Conservation (phyloP, 2,329 filamentous ascomycete species). For the Fusarium sp. region DNA sequence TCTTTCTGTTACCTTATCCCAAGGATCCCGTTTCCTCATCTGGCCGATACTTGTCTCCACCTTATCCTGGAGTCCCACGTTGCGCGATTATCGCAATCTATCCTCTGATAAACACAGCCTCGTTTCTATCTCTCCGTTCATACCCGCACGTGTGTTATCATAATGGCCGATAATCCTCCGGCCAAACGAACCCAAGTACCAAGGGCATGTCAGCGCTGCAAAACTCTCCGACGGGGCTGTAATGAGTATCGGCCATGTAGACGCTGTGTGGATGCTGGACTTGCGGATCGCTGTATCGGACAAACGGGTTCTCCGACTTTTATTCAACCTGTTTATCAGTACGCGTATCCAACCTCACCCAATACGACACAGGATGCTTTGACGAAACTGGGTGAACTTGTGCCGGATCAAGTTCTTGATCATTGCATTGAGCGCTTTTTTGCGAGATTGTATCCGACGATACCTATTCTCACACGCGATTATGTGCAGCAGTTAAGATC, state of each 20-base stretch:
- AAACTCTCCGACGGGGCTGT: constrained; percentile 56
- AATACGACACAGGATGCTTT: constrained; percentile 2
- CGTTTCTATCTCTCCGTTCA: not conserved
- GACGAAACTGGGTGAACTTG: constrained; percentile 49
- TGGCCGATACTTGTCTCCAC: not conserved
- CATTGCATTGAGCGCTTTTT: constrained; percentile 56
- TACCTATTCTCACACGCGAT: constrained; percentile 55
- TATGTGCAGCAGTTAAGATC: constrained; percentile 50
- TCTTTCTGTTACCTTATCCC: constrained; percentile 28
- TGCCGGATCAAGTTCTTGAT: constrained; percentile 50
- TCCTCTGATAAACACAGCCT: not conserved
- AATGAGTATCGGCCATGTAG: constrained; percentile 58
- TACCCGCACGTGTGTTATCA: not conserved
- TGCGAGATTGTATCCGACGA: constrained; percentile 54
- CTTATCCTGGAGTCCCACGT: not conserved
- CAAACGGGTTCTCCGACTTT: constrained; percentile 23
- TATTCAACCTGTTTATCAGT: constrained; percentile 7
- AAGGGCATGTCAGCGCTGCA: constrained; percentile 57
- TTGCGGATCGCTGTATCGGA: constrained; percentile 53
- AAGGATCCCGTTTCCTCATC: constrained; percentile 7
- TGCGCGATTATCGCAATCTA: constrained; percentile 32
- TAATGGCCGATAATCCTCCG: constrained; percentile 24
- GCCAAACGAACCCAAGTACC: constrained; percentile 56
- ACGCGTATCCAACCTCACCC: not conserved
- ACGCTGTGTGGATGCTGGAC: constrained; percentile 56